Evolutionary conservation across 768 basidiomycete genomes (phyloP), one percentile per base, ranked within the genome.

Genomic region (Paxillus ammoniavirescens): DNA sequence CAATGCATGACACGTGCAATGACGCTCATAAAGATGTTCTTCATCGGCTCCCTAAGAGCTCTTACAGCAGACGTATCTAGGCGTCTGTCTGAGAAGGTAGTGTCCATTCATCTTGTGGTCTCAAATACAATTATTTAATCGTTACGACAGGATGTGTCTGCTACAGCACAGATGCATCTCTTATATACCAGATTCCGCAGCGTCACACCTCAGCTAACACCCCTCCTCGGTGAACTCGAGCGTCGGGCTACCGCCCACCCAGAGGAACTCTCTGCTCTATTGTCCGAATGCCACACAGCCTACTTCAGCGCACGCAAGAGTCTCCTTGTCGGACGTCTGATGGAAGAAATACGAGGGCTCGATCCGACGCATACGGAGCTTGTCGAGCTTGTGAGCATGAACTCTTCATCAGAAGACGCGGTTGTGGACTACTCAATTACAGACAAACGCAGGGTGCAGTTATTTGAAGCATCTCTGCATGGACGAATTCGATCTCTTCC

Each of bases 21-120:
- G 96, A 98, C 95, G 0, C 80, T 99, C 42, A 92, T 98, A 75
- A 96, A 91, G 71, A 95, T 98, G 85, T 94, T 89, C 72, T 98
- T 97, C 63, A 86, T 96, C 6, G 88, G 87, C 5, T 88, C 90
- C 8, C 75, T 98, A 6, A 80, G 88, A 38, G 84, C 88, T 0
- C 77, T 97, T 10, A 83, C 89, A 1, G 73, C 81, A 4, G 96
- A 98, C 61, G 81, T 96, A 18, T 80, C 81, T 1, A 88, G 80
- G 61, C 81, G 89, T 9, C 67, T 95, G 42, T 77, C 77, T 2
- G 93, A 95, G 55, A 89, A 87, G 77, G 91, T 86, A 53, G 14
- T 47, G 1, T 44, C 42, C 45, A 10, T 15, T 5, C n/a, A 13
- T 43, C 31, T n/a, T 2, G 26, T 23, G 13, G 14, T 28, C 33